Evolutionary conservation across 1,139 yeast species (phyloP), one percentile per base, ranked within the genome.

Genomic region (Saccharomycopsis hybrid): DNA sequence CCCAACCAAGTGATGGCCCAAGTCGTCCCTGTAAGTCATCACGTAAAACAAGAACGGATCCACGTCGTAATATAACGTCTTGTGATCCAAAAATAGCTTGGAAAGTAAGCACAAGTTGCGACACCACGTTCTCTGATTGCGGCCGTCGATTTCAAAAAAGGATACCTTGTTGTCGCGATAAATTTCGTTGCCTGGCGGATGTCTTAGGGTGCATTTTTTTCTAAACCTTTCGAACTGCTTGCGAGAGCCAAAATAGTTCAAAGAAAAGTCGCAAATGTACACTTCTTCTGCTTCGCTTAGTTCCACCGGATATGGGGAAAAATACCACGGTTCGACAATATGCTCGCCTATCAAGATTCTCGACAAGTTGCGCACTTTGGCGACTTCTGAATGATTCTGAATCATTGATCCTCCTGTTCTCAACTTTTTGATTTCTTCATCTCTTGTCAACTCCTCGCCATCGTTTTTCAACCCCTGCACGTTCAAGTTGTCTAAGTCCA

Each of bases 311-410:
- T 94, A 92, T 0, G 99, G 97, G 2, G 96, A 86, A 62, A 94
- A 92, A 67, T 92, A 94, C 99, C 99, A 92, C 1, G 99, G 98
- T 63, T 92, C 99, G 46, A 94, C 87, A 56, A 86, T 86, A 65
- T 82, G 89, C 56, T 85, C 86, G 1, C 98, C 99, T 67, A 92
- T 80, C 3, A 88, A 83, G 2, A 92, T 77, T 45, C 78, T 74
- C 39, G 78, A 73, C 57, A 94, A 73, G 63, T 92, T 92, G 59
- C 97, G 76, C 43, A 92, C 97, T 54, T 95, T 74, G 0, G 97
- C 89, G 29, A 92, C 88, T 62, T 92, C 98, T 62, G 81, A 83
- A 58, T 86, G 85, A 47, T 73, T 74, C 65, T 94, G 98, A 5
- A 95, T 86, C 98, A 94, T 92, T 1, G 97, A 90, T 2, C 98